phyloP scores from a whole-genome alignment of 2,329 filamentous ascomycete species.

The Epichloe aotearoae region DNA sequence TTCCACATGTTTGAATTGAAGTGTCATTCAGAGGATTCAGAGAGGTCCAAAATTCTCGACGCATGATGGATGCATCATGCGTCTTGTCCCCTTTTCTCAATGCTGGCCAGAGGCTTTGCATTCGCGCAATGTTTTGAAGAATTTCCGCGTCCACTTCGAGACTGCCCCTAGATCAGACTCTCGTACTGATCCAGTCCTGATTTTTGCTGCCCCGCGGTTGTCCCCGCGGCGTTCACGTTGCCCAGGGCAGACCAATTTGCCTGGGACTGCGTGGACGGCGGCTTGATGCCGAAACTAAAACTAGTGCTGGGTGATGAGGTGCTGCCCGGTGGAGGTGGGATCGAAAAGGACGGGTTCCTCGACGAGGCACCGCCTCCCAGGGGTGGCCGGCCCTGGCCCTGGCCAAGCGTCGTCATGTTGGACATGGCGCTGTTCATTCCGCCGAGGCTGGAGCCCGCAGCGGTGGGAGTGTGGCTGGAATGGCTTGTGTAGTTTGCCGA shows the following conservation, averaged over 20 bases:
- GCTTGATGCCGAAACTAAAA: slow-evolving; percentile 36
- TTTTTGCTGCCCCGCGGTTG: slow-evolving; percentile 18
- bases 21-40: too few relatives aligned
- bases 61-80: too few relatives aligned
- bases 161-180: slow-evolving; percentile 40
- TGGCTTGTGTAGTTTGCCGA: slow-evolving; percentile 10
- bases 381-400: slow-evolving; percentile 17
- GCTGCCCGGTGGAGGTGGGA: slow-evolving; percentile 38
- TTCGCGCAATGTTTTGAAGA: too few relatives aligned
- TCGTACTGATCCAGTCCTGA: slow-evolving; percentile 55
- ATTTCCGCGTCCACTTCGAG: not conserved
- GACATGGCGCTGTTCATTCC: slow-evolving; percentile 31
- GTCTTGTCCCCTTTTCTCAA: too few relatives aligned
- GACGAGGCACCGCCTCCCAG: slow-evolving; percentile 14
- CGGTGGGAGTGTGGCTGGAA: slow-evolving; percentile 10
- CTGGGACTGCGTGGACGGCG: slow-evolving; percentile 23
- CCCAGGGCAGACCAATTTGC: not conserved
- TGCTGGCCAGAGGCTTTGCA: too few relatives aligned
- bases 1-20: too few relatives aligned
- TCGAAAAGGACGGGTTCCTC: slow-evolving; percentile 38
- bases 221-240: slow-evolving; percentile 7
- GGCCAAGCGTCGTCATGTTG: slow-evolving; percentile 34
- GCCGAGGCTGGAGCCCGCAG: slow-evolving; percentile 20
- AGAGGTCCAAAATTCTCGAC: too few relatives aligned
- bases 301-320: slow-evolving; percentile 14